Evolutionary conservation across 805 yeast species (phyloP).

Genomic region (Candida pseudofarinosa): DNA sequence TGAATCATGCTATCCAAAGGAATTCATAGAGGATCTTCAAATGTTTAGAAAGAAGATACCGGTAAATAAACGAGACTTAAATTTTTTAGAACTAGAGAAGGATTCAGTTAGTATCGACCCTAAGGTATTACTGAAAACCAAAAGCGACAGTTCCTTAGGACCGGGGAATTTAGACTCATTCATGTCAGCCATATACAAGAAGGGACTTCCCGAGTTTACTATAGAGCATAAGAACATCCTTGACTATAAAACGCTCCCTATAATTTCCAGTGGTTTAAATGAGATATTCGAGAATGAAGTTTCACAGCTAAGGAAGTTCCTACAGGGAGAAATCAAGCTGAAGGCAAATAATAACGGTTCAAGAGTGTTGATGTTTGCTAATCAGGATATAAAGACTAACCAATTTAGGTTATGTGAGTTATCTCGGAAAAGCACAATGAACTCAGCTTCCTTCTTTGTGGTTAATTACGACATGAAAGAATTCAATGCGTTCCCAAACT

Average conservation of each 20-base stretch:
- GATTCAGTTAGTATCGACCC: constrained; percentile 18
- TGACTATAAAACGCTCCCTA: constrained; percentile 19
- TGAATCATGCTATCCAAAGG: constrained; percentile 28
- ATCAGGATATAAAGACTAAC: constrained; percentile 25
- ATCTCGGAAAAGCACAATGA: constrained; percentile 6
- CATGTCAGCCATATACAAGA: constrained; percentile 15
- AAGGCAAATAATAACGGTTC: constrained; percentile 18
- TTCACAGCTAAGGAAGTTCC: constrained; percentile 21
- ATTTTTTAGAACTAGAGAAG: constrained; percentile 24
- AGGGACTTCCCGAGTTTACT: constrained; percentile 23
- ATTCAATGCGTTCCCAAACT: constrained; percentile 34
- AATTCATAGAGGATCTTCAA: constrained; percentile 35
- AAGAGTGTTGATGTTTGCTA: constrained; percentile 18
- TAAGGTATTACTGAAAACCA: constrained; percentile 5
- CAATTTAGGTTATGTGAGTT: constrained; percentile 28
- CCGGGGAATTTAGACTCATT: constrained; percentile 8
- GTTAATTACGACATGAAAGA: constrained; percentile 26
- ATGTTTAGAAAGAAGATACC: constrained; percentile 25
- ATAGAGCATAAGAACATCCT: constrained; percentile 24
- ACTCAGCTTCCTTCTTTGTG: constrained; percentile 9
- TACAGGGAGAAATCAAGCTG: constrained; percentile 28
- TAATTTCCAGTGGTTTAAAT: constrained; percentile 12
- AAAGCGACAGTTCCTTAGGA: constrained; percentile 2
- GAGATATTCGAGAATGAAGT: constrained; percentile 25
- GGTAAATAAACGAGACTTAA: constrained; percentile 34